Conservation (phyloP, 2,329 filamentous ascomycete species). For the Fusarium gaditjirri region DNA sequence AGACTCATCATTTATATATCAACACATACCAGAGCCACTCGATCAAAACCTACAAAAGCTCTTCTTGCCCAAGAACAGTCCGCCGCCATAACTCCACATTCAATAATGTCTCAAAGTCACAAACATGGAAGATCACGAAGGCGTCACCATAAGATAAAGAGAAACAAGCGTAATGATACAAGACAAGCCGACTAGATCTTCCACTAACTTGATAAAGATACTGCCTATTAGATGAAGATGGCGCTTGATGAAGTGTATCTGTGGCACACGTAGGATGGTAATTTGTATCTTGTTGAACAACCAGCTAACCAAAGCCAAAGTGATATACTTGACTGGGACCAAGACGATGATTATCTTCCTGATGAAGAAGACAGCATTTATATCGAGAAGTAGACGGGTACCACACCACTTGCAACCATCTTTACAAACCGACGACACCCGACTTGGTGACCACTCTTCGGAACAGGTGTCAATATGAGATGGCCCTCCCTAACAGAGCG, state of each 20-base stretch:
- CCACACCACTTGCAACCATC: background rate
- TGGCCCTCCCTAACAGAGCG: too few relatives aligned
- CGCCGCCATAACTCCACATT: background rate
- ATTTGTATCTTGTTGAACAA: too few relatives aligned
- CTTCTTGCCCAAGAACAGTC: background rate
- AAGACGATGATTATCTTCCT: fast-evolving
- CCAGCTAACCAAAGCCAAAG: background rate
- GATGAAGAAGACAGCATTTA: background rate
- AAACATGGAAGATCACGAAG: background rate
- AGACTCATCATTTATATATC: background rate
- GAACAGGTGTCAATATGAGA: background rate
- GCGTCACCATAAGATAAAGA: fast-evolving
- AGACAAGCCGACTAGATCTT: background rate
- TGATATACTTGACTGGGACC: fast-evolving
- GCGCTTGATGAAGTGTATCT: background rate
- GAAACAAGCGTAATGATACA: background rate
- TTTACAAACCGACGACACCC: too few relatives aligned
- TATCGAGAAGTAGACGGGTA: too few relatives aligned
- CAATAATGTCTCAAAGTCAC: background rate
- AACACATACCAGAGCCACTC: background rate
- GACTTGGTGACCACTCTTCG: background rate
- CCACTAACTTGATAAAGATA: background rate
- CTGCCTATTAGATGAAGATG: background rate
- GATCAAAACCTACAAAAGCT: background rate
- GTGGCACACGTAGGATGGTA: background rate